Evolutionary conservation across 306 rosid species (phyloP), one percentile per base, ranked within the genome.

Genomic region (Fagus sylvatica): DNA sequence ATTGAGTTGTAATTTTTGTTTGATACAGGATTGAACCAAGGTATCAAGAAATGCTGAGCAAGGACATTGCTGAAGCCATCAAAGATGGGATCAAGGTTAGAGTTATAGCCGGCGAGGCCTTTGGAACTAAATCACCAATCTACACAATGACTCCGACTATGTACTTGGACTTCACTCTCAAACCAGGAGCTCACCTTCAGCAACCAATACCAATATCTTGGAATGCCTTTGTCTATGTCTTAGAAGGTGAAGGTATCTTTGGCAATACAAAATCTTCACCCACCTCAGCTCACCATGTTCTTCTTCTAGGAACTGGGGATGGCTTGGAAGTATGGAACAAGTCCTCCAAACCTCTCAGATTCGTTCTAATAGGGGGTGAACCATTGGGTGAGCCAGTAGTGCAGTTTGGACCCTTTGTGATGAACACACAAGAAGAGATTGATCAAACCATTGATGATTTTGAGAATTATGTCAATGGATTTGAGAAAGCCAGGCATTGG

Each of bases 401-500:
- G 22, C 99, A 95, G 78, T 85, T 83, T 78, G 99, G 99, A 42
- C 96, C 99, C n/a, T 91, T 95, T 85, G 99, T 95, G 86, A 95
- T 95, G 99, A 95, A 95, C 84, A 92, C 92, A 30, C 88, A 93
- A 60, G 90, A 92, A 68, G 97, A 93, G 80, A 90, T 95, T 79
- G 92, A 93, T 22, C 96, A 93, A 66, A 91, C 99, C 17, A 77
- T 95, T 77, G 93, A 89, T 80, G 99, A 95, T 55, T 95, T 88
- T 77, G 99, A 95, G 43, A 95, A 91, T 60, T 93, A 49, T 59
- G 77, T 77, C 37, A 95, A 95, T 53, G 99, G 99, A 34, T 95
- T 95, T 86, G 99, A 93, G 90, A 95, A 93, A 71, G 99, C 98
- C 17, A 89, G 86, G 81, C 91, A 95, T 7, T 93, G 99, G 99